Base-by-base conservation (phyloP, 805 yeast species). In the Metschnikowia lochheadii region DNA sequence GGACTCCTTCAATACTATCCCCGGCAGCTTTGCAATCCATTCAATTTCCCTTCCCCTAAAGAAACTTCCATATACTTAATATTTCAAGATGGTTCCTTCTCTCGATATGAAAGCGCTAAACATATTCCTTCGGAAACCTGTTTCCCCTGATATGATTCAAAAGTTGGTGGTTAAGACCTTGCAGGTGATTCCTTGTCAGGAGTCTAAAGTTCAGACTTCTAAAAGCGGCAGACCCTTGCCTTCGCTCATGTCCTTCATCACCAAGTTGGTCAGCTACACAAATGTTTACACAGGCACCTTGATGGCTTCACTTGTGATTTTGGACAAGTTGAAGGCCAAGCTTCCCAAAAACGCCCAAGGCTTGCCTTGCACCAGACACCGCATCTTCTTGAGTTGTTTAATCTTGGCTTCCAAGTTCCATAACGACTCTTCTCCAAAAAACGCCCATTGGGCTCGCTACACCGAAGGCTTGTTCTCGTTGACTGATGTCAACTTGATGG, bases 271-370 rank as follows among this genome's bases (percentile, higher is more conserved):
- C 36, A 77, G 87, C 63, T 80, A 84, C 70, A 83, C 90, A 31
- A 85, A 85, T 60, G 89, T 87, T n/a, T 83, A 85, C 66, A 83
- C 90, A 2, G 89, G 91, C 37, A 86, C 91, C 15, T 72, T 87
- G 57, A 78, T 87, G 79, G 76, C 89, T 13, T 84, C 92, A 3
- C 75, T 83, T 48, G 84, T 85, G 32, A 85, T 84, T 65, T 72
- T 87, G 64, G 80, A 83, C 59, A 75, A 82, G 59, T 71, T 87
- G 58, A 80, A 80, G 61, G 53, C 75, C 46, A 82, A 77, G 56
- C 70, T 87, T 46, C 92, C 92, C 48, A 71, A 73, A 51, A 86
- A 84, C 56, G 87, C 90, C 33, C 84, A 81, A 60, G 92, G 92
- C 32, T 71, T 85, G 55, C 87, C 91, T 40, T 85, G 91, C 57